Evolutionary conservation across 306 rosid genomes (phyloP).

Genomic region (Rosa multiflora): DNA sequence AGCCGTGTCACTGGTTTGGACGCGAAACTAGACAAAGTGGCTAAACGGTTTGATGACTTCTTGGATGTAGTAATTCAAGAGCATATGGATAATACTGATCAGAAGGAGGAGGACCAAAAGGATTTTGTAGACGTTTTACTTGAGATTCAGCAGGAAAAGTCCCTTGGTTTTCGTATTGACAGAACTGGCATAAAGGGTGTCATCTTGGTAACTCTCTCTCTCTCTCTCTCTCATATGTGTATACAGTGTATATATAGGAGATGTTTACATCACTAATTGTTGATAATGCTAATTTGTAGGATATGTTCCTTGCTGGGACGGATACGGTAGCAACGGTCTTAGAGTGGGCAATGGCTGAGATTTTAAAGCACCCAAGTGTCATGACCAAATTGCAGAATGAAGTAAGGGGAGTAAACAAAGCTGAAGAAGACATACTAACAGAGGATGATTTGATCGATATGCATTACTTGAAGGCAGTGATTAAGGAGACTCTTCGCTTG

Average conservation of each 20-base stretch:
- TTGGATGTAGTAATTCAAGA: constrained; percentile 43
- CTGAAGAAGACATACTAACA: constrained; percentile 7
- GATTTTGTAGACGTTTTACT: constrained; percentile 53
- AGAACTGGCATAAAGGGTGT: constrained; percentile 38
- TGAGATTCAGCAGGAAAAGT: constrained; percentile 25
- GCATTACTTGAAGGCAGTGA: constrained; percentile 45
- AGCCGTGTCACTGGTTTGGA: constrained; percentile 32
- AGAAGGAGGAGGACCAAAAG: no score
- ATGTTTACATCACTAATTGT: no score
- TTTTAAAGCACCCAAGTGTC: constrained; percentile 40
- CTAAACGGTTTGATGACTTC: constrained; percentile 38
- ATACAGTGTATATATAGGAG: no score
- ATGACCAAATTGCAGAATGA: constrained; percentile 21
- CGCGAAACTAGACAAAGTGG: constrained; percentile 32
- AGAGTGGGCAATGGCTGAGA: constrained; percentile 54
- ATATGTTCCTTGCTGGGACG: constrained; percentile 48
- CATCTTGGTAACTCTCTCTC: constrained; percentile 28
- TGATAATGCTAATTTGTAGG: constrained; percentile 9
- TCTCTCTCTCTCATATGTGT: neutral
- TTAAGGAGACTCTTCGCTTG: constrained; percentile 33
- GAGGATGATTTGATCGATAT: constrained; percentile 39
- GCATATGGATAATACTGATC: constrained; percentile 26
- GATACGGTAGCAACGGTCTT: constrained; percentile 35
- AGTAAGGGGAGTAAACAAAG: neutral
- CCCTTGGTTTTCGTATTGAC: constrained; percentile 1